A percentile compares a stretch with the other conserved stretches of the same genome.
Evolutionary conservation across 106 monocot species (phyloP).

Genomic region (Dioscorea alata): DNA sequence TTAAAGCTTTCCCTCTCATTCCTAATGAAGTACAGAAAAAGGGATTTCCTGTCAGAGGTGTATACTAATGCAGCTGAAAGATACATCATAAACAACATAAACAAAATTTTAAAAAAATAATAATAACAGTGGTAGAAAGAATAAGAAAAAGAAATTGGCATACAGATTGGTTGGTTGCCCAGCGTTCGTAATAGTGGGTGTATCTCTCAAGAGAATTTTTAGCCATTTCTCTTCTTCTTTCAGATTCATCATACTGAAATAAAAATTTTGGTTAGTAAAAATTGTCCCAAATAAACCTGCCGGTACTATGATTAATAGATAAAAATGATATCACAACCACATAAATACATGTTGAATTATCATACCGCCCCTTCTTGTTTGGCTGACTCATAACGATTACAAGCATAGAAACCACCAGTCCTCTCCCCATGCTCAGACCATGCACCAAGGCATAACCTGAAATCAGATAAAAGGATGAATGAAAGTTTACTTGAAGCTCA

Average conservation of each 20-base stretch:
- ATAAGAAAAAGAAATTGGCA: conserved; percentile 4
- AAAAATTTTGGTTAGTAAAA: neutral
- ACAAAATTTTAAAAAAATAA: neutral
- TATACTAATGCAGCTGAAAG: no score
- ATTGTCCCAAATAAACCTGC: no score
- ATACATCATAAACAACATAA: neutral
- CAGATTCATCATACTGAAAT: conserved; percentile 79
- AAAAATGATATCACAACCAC: neutral
- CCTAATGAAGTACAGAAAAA: no score
- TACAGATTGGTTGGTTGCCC: conserved; percentile 87
- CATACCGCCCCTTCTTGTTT: conserved; percentile 80
- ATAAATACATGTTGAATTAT: conserved; percentile 4
- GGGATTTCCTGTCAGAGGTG: no score
- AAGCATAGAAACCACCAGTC: conserved; percentile 85
- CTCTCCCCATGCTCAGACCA: conserved; percentile 91
- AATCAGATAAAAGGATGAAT: conserved; percentile 1
- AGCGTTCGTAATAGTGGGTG: conserved; percentile 85
- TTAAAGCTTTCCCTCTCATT: no score
- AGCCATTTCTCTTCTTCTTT: conserved; percentile 89
- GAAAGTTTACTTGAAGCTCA: neutral
- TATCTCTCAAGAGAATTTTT: conserved; percentile 86
- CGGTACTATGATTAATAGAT: no score
- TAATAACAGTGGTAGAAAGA: neutral
- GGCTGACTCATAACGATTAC: conserved; percentile 85
- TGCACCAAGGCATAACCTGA: conserved; percentile 78